Conservation (phyloP, 2,329 filamentous ascomycete genomes). For the Calonectria henricotiae region DNA sequence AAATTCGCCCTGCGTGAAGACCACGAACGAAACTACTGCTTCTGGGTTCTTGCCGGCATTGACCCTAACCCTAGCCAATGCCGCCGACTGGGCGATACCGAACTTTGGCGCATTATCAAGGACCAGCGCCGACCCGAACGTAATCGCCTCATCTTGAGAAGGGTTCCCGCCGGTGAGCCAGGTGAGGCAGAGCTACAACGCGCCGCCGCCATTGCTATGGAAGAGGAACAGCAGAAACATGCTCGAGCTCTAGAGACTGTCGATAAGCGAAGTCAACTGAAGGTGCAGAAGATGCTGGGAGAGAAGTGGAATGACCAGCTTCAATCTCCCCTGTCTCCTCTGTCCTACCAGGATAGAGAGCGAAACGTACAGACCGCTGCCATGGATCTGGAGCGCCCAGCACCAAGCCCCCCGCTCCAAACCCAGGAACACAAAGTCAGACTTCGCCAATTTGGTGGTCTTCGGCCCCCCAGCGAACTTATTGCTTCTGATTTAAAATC, state of each 20-base stretch:
- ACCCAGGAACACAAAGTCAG: conserved; percentile 68
- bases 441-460: conserved; percentile 89
- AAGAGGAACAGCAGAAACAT: conserved; percentile 86
- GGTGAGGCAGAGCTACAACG: conserved; percentile 89
- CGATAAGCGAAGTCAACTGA: conserved; percentile 86
- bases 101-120: conserved; percentile 92
- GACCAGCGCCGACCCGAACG: conserved; percentile 89
- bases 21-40: conserved; percentile 95
- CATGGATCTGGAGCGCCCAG: conserved; percentile 72
- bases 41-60: conserved; percentile 90
- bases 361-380: conserved; percentile 76
- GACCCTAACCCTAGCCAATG: conserved; percentile 88
- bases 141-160: conserved; percentile 90
- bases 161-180: conserved; percentile 93
- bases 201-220: conserved; percentile 89
- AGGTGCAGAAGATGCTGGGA: conserved; percentile 91
- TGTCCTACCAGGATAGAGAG: conserved; percentile 80
- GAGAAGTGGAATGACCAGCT: conserved; percentile 87
- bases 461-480: conserved; percentile 94
- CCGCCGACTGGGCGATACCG: conserved; percentile 86
- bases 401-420: conserved; percentile 65
- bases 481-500: conserved; percentile 97
- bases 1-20: conserved; percentile 93
- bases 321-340: conserved; percentile 89
- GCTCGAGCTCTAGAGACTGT: conserved; percentile 74